These are phyloP conservation scores for Fusarium acutatum DNA, from an alignment of 2,329 filamentous ascomycete species.

Conservation along the genomic window DNA sequence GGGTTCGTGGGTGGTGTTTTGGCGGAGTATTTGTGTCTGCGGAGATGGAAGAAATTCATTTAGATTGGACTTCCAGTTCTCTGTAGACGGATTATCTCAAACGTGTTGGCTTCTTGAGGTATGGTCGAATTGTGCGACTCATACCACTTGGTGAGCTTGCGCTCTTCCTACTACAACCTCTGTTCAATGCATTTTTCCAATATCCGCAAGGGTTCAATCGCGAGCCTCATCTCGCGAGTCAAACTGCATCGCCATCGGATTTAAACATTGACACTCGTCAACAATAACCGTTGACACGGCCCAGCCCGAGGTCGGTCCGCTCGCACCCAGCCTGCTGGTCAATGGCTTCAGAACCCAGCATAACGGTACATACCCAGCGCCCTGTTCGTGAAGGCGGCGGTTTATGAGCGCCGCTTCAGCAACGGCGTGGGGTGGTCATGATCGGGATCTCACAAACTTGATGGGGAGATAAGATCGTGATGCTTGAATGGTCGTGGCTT, in stretches of 20 bases:
- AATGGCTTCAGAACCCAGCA: neutral
- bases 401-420: neutral
- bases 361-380: neutral
- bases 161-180: neutral
- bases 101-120: too few relatives aligned
- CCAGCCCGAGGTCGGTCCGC: slow-evolving; percentile 23
- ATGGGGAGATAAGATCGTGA: neutral
- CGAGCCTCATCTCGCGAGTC: neutral
- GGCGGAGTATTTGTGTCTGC: neutral
- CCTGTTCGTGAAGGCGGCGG: neutral
- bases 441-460: neutral
- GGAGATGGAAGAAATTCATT: neutral
- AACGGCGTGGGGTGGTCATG: neutral
- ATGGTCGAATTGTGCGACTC: neutral
- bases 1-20: neutral
- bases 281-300: slow-evolving; percentile 41
- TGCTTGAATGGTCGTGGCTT: neutral
- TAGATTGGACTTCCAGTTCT: neutral
- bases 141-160: neutral
- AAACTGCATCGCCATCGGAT: neutral
- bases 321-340: slow-evolving; percentile 2
- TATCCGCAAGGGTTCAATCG: too few relatives aligned
- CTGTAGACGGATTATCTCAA: too few relatives aligned
- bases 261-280: slow-evolving; percentile 32
- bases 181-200: neutral